These are phyloP conservation scores for Aspergillus eucalypticola DNA, from an alignment of 2,329 filamentous ascomycete genomes.

Conservation along the genomic window DNA sequence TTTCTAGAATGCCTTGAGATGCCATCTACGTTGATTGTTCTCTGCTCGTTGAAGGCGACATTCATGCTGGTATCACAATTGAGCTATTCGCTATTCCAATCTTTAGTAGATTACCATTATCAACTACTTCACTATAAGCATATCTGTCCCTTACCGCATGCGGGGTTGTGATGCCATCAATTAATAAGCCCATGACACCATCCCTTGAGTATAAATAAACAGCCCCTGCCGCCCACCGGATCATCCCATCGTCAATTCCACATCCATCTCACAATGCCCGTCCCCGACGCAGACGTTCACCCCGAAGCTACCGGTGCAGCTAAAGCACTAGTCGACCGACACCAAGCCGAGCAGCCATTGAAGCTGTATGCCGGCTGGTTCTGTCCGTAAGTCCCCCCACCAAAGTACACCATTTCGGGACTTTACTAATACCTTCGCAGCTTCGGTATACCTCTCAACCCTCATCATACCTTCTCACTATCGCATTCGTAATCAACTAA, in stretches of 20 bases:
- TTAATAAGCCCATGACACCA: constrained; percentile 17
- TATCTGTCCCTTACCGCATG: background rate
- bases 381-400: constrained; percentile 51
- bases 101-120: background rate
- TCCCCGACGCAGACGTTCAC: constrained; percentile 44
- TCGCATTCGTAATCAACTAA: constrained; percentile 9
- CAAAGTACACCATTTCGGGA: background rate
- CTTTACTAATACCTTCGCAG: constrained; percentile 22
- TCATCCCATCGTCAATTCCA: background rate
- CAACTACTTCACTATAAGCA: background rate
- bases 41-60: background rate
- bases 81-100: background rate
- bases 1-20: background rate
- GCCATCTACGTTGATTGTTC: background rate
- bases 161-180: background rate
- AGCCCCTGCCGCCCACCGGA: background rate
- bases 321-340: constrained; percentile 37
- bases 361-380: constrained; percentile 77
- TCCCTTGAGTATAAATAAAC: background rate
- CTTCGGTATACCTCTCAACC: constrained; percentile 30
- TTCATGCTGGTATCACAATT: background rate
- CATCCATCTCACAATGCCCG: constrained; percentile 15
- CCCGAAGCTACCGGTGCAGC: constrained; percentile 49
- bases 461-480: background rate
- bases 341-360: constrained; percentile 37